Percentiles rank a stretch among this genome's conserved stretches.
Conservation (phyloP, 768 basidiomycete genomes). For the Mycena venus region DNA sequence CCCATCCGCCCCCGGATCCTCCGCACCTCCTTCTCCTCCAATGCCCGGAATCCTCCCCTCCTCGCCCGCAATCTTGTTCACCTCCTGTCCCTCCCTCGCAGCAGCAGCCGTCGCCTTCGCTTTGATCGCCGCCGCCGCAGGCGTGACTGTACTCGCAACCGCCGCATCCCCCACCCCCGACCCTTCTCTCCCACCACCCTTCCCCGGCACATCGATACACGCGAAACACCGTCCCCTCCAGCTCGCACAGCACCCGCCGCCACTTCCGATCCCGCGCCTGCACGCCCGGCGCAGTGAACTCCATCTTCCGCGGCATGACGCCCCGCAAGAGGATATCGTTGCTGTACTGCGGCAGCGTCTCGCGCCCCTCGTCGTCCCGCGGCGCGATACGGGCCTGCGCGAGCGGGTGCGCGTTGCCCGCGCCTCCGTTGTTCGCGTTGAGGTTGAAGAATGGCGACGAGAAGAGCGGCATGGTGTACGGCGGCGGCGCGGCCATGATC, state of each 20-base stretch:
- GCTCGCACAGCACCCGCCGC: constrained; percentile 87
- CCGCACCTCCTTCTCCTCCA: not conserved
- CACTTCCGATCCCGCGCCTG: constrained; percentile 94
- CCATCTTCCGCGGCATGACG: constrained; percentile 92
- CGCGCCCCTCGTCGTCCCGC: constrained; percentile 87
- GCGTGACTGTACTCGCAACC: constrained; percentile 40
- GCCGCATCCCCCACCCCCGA: constrained; percentile 80
- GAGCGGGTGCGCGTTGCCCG: constrained; percentile 30
- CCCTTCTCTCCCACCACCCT: constrained; percentile 84
- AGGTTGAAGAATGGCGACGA: constrained; percentile 34
- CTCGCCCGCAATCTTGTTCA: constrained; percentile 34
- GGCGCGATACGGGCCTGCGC: constrained; percentile 52
- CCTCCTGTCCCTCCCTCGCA: constrained; percentile 40
- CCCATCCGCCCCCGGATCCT: constrained; percentile 32
- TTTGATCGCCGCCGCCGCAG: constrained; percentile 38
- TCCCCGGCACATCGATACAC: constrained; percentile 70
- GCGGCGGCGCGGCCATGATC: constrained; percentile 75
- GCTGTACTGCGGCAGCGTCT: constrained; percentile 84
- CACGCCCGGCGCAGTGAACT: constrained; percentile 87
- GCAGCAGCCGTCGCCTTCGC: constrained; percentile 33
- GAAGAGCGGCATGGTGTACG: constrained; percentile 67
- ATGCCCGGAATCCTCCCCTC: constrained; percentile 34
- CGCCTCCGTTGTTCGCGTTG: constrained; percentile 10
- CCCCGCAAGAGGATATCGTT: constrained; percentile 87
- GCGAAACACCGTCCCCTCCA: constrained; percentile 92